Conservation (phyloP, 2,329 filamentous ascomycete species). For the Trichoderma afroharzianum region DNA sequence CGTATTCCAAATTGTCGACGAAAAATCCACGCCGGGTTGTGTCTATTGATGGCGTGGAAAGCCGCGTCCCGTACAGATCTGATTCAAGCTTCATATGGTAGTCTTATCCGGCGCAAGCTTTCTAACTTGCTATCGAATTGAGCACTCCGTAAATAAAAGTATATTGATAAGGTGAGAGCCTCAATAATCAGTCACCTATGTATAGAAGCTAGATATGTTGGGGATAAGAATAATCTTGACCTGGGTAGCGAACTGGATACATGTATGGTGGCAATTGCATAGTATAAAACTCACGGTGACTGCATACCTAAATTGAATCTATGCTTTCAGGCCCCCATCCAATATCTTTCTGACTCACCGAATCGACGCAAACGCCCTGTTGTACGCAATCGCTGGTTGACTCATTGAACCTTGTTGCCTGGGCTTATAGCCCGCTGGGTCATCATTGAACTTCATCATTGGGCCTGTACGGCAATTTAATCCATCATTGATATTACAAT, state of each 20-base stretch:
- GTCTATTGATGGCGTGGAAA: neutral
- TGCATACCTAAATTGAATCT: neutral
- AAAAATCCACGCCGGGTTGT: neutral
- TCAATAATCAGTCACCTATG: neutral
- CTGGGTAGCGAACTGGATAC: neutral
- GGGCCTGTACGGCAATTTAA: neutral
- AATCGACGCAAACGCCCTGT: neutral
- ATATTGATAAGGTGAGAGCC: neutral
- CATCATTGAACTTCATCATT: neutral
- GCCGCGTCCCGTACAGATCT: neutral
- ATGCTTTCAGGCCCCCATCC: neutral
- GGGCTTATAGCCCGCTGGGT: neutral
- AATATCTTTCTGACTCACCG: neutral
- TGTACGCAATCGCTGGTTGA: neutral
- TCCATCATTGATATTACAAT: neutral
- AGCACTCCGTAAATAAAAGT: too few species aligned
- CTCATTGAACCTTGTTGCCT: neutral
- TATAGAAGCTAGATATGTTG: too few species aligned
- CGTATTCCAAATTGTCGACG: neutral
- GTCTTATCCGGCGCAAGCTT: neutral
- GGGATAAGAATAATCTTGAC: accelerated
- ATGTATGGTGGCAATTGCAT: neutral
- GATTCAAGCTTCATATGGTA: neutral
- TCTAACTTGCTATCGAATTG: neutral
- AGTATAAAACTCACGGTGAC: neutral